Conservation (phyloP, 2,329 filamentous ascomycete species). For the Paraphoma chrysanthemicola region DNA sequence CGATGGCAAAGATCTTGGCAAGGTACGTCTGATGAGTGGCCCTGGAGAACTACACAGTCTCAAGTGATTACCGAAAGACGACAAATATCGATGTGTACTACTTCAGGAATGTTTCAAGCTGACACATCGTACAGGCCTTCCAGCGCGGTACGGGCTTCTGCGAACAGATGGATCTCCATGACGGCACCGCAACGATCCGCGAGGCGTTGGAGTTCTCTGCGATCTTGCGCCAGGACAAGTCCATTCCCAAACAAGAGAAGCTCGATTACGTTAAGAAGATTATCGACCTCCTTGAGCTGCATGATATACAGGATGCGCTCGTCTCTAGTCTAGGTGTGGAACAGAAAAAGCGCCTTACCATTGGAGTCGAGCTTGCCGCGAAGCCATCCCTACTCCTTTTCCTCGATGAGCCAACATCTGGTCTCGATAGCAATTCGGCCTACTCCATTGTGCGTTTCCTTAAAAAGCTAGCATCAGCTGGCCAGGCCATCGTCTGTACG, state of each 20-base stretch:
- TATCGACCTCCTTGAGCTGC: slow-evolving; percentile 69
- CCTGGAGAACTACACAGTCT: background rate
- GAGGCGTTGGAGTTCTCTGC: slow-evolving; percentile 75
- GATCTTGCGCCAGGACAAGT: slow-evolving; percentile 66
- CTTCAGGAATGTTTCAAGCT: background rate
- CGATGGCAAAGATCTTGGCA: slow-evolving; percentile 67
- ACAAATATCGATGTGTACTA: background rate
- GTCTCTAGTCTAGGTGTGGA: slow-evolving; percentile 71
- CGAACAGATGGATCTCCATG: slow-evolving; percentile 75
- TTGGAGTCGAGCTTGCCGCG: slow-evolving; percentile 70
- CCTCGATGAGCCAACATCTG: slow-evolving; percentile 75
- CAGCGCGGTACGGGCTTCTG: slow-evolving; percentile 75
- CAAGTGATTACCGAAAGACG: too few species aligned
- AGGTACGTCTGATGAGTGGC: slow-evolving; percentile 18
- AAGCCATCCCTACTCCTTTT: slow-evolving; percentile 73
- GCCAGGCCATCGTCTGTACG: slow-evolving; percentile 76
- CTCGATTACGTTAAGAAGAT: slow-evolving; percentile 71
- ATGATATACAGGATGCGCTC: slow-evolving; percentile 71
- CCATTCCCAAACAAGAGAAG: slow-evolving; percentile 65
- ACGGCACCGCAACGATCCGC: slow-evolving; percentile 70
- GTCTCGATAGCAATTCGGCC: slow-evolving; percentile 73
- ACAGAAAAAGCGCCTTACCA: slow-evolving; percentile 74
- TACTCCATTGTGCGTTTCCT: slow-evolving; percentile 73
- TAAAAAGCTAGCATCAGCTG: slow-evolving; percentile 70
- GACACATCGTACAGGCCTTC: slow-evolving; percentile 56